A percentile compares a stretch with the other conserved stretches of the same genome.
These are phyloP conservation scores for Scenedesmus sp. DNA, from an alignment of 163 green algal species.

Conservation along the genomic window DNA sequence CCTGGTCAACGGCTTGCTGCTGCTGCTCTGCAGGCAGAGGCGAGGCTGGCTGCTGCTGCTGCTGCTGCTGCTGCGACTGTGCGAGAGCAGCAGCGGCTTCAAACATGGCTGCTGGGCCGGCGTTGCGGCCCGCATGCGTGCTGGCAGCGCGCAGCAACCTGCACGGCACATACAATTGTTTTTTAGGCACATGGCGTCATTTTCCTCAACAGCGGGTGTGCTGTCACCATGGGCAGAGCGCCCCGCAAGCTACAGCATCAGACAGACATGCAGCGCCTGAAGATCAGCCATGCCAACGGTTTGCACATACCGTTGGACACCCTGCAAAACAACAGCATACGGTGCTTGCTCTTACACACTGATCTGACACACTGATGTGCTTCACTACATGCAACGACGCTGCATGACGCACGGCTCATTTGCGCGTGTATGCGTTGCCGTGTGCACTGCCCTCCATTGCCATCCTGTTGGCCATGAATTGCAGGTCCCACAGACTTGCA, in stretches of 20 bases:
- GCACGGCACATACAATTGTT: neutral
- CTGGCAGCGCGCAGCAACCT: conserved; percentile 53
- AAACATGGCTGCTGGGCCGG: neutral
- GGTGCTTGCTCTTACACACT: too few species aligned
- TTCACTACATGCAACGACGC: too few species aligned
- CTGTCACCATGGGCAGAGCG: too few species aligned
- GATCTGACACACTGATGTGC: too few species aligned
- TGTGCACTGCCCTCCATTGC: conserved; percentile 61
- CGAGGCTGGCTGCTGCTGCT: neutral
- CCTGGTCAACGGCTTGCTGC: neutral
- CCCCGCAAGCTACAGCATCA: too few species aligned
- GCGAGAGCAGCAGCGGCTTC: neutral
- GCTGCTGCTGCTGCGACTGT: conserved; percentile 1
- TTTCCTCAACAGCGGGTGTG: neutral
- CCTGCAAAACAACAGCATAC: too few species aligned
- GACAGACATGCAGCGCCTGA: too few species aligned
- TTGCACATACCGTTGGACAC: too few species aligned
- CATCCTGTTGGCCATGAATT: conserved; percentile 56
- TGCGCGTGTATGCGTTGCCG: conserved; percentile 38
- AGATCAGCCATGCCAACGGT: too few species aligned
- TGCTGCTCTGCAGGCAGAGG: neutral
- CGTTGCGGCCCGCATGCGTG: conserved; percentile 4
- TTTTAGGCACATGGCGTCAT: neutral
- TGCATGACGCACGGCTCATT: neutral
- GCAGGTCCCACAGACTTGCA: conserved; percentile 58